These are phyloP conservation scores for Artemisia annua DNA, from an alignment of 129 eudicot genomes.

Conservation along the genomic window DNA sequence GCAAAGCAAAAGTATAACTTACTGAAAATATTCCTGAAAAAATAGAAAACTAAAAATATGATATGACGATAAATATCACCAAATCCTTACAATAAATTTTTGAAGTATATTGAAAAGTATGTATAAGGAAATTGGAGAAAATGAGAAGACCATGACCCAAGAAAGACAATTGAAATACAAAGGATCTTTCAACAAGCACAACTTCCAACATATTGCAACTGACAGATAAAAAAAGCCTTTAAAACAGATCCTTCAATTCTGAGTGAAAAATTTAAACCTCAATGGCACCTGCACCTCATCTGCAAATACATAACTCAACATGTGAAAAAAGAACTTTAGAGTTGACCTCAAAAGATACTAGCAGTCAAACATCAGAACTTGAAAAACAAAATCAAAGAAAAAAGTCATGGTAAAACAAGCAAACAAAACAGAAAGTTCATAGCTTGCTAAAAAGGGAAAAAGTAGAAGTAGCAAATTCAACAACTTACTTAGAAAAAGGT, in stretches of 20 bases:
- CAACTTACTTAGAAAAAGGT: neutral
- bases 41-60: neutral
- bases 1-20: slow-evolving; percentile 8
- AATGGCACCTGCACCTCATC: slow-evolving; percentile 45
- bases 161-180: slow-evolving; percentile 23
- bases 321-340: slow-evolving; percentile 24
- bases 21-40: slow-evolving; percentile 22
- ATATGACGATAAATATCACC: slow-evolving; percentile 20
- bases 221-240: slow-evolving; percentile 27
- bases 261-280: slow-evolving; percentile 29
- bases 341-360: slow-evolving; percentile 11
- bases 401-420: slow-evolving; percentile 6
- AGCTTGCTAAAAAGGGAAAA: slow-evolving; percentile 10
- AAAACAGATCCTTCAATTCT: slow-evolving; percentile 26
- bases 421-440: slow-evolving; percentile 17
- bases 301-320: slow-evolving; percentile 43
- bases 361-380: slow-evolving; percentile 1
- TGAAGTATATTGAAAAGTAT: slow-evolving; percentile 21
- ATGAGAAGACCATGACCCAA: slow-evolving; percentile 17
- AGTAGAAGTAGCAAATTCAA: neutral
- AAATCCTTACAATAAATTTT: slow-evolving; percentile 30
- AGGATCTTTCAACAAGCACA: slow-evolving; percentile 32
- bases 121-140: slow-evolving; percentile 15
- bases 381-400: slow-evolving; percentile 13
- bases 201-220: slow-evolving; percentile 30